Conservation (phyloP, 2,329 filamentous ascomycete genomes). For the Venturia nashicola region DNA sequence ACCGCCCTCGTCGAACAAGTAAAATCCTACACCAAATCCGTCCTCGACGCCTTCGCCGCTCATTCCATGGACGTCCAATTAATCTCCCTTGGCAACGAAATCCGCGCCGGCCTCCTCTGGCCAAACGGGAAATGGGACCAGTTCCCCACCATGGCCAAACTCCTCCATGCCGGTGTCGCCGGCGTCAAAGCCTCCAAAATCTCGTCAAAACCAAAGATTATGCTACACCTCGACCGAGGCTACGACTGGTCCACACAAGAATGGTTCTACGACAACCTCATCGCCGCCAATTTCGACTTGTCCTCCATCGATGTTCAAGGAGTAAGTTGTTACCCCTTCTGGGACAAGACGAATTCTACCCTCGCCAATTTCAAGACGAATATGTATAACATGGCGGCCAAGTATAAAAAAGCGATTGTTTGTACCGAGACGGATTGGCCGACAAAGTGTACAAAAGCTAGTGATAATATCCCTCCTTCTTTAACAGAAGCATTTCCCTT, state of each 20-base stretch:
- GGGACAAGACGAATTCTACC: conserved; percentile 42
- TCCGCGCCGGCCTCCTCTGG: conserved; percentile 54
- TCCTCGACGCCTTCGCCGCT: conserved; percentile 47
- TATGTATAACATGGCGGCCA: conserved; percentile 45
- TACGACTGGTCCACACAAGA: conserved; percentile 55
- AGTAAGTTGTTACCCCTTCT: conserved; percentile 65
- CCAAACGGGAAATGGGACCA: conserved; percentile 39
- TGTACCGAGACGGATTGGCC: conserved; percentile 65
- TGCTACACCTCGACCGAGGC: conserved; percentile 67
- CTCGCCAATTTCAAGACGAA: conserved; percentile 43
- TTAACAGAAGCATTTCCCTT: conserved; percentile 44
- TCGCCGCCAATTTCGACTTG: conserved; percentile 38
- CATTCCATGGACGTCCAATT: conserved; percentile 44
- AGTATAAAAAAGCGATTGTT: conserved; percentile 54
- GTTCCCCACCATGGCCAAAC: conserved; percentile 44
- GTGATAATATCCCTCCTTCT: conserved; percentile 48
- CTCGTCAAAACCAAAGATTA: conserved; percentile 48
- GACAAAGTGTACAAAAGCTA: conserved; percentile 39
- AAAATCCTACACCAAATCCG: conserved; percentile 56
- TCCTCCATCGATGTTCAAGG: conserved; percentile 55
- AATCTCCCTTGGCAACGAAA: conserved; percentile 64
- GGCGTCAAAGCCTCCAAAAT: conserved; percentile 53
- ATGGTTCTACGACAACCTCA: conserved; percentile 50
- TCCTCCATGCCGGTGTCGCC: conserved; percentile 51
- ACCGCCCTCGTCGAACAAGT: conserved; percentile 47